A percentile compares a stretch with the other conserved stretches of the same genome.
Evolutionary conservation across 2,329 filamentous ascomycete genomes (phyloP).

Genomic region (Fusarium acutatum): DNA sequence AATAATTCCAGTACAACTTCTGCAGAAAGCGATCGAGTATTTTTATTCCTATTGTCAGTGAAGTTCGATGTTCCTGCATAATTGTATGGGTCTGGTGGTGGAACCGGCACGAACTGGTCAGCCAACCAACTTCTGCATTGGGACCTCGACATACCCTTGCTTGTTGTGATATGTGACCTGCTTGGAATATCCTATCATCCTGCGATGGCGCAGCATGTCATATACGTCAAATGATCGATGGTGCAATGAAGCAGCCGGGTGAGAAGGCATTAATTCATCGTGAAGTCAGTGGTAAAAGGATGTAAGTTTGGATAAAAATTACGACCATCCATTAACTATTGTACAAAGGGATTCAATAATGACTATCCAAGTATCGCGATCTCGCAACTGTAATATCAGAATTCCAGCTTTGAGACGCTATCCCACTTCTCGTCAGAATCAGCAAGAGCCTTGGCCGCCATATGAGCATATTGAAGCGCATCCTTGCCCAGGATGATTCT

Average conservation of each 20-base stretch:
- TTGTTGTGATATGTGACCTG: background rate
- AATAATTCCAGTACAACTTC: background rate
- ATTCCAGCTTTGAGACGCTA: conserved; percentile 11
- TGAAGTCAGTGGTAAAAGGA: rapidly evolving
- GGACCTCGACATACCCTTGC: background rate
- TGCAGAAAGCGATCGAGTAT: background rate
- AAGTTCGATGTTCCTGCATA: background rate
- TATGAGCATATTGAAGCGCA: conserved; percentile 36
- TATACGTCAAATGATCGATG: background rate
- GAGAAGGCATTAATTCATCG: background rate
- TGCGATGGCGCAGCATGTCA: background rate
- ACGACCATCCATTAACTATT: background rate
- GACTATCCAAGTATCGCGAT: rapidly evolving
- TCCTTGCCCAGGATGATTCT: conserved; percentile 45
- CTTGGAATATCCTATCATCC: rapidly evolving
- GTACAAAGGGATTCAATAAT: rapidly evolving
- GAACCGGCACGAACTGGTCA: background rate
- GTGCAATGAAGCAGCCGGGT: background rate
- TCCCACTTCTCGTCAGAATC: conserved; percentile 46
- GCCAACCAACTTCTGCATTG: background rate
- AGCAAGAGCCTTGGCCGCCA: conserved; percentile 32
- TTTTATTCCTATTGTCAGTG: too few species aligned
- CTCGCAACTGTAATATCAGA: background rate
- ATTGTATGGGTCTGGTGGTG: background rate
- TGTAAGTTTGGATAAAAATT: rapidly evolving